These are phyloP conservation scores for Mycocentrospora acerina DNA, from an alignment of 2,329 filamentous ascomycete species.

Conservation along the genomic window DNA sequence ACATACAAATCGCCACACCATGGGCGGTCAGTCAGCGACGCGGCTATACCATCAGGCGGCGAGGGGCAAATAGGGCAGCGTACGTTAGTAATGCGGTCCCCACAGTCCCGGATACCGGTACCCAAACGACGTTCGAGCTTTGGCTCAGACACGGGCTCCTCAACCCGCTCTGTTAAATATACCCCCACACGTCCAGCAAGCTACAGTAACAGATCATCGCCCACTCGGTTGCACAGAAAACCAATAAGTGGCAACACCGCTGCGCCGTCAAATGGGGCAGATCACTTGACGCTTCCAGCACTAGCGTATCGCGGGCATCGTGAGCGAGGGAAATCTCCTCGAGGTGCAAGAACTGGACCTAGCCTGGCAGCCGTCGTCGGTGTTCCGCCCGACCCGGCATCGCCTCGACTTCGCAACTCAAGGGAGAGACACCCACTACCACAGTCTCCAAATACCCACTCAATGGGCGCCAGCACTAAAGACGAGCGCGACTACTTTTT, in stretches of 20 bases:
- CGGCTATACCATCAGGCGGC: constrained; percentile 13
- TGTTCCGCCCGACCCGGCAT: constrained; percentile 31
- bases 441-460: constrained; percentile 23
- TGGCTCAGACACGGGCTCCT: constrained; percentile 40
- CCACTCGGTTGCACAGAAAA: constrained; percentile 24
- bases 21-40: constrained; percentile 22
- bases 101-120: constrained; percentile 38
- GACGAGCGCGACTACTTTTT: constrained; percentile 29
- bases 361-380: constrained; percentile 34
- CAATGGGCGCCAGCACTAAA: constrained; percentile 21
- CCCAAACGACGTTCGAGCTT: constrained; percentile 32
- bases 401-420: constrained; percentile 38
- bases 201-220: constrained; percentile 30
- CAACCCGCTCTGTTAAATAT: constrained; percentile 35
- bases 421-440: constrained; percentile 34
- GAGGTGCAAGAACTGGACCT: constrained; percentile 19
- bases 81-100: constrained; percentile 14
- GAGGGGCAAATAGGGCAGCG: constrained; percentile 13
- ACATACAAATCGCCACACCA: constrained; percentile 18
- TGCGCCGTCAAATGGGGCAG: constrained; percentile 10
- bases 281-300: constrained; percentile 26
- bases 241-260: constrained; percentile 10
- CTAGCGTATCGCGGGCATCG: constrained; percentile 35
- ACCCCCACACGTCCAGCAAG: constrained; percentile 23
- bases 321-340: constrained; percentile 34